Percentiles rank a stretch among this genome's conserved stretches.
These are phyloP conservation scores for Entomophthora muscae DNA, from an alignment of 371 early-diverging fungal genomes.

Conservation along the genomic window DNA sequence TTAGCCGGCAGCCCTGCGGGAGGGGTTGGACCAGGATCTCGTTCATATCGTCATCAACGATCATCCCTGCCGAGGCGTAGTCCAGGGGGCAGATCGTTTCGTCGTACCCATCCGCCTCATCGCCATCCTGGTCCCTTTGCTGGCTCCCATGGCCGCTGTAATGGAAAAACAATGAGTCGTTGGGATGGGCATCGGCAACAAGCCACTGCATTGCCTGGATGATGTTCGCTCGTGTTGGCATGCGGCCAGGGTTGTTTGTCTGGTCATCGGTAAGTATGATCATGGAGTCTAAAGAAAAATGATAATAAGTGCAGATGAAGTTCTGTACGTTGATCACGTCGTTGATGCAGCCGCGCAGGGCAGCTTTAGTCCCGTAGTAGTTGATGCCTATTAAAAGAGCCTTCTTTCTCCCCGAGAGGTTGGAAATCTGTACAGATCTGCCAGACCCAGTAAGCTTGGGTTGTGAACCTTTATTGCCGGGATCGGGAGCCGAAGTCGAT, in stretches of 20 bases:
- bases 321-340: conserved; percentile 70
- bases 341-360: conserved; percentile 71
- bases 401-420: conserved; percentile 55
- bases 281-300: conserved; percentile 50
- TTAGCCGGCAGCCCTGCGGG: conserved; percentile 70
- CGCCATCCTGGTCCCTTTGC: conserved; percentile 42
- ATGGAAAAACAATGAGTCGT: conserved; percentile 79
- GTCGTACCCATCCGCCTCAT: conserved; percentile 70
- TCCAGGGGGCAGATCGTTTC: conserved; percentile 79
- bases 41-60: conserved; percentile 76
- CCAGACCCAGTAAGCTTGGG: not conserved
- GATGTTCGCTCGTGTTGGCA: conserved; percentile 72
- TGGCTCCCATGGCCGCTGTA: conserved; percentile 81
- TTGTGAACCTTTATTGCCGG: too few species aligned
- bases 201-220: conserved; percentile 71
- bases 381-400: conserved; percentile 89
- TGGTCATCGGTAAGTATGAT: conserved; percentile 77
- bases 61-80: conserved; percentile 49
- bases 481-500: too few species aligned
- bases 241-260: conserved; percentile 25
- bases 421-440: conserved; percentile 18
- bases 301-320: conserved; percentile 41
- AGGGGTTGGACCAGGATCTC: conserved; percentile 57
- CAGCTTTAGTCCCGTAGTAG: conserved; percentile 46
- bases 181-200: conserved; percentile 56